A percentile compares a stretch with the other conserved stretches of the same genome.
phyloP scores from a whole-genome alignment of 345 rosid species.

The Acer negundo region DNA sequence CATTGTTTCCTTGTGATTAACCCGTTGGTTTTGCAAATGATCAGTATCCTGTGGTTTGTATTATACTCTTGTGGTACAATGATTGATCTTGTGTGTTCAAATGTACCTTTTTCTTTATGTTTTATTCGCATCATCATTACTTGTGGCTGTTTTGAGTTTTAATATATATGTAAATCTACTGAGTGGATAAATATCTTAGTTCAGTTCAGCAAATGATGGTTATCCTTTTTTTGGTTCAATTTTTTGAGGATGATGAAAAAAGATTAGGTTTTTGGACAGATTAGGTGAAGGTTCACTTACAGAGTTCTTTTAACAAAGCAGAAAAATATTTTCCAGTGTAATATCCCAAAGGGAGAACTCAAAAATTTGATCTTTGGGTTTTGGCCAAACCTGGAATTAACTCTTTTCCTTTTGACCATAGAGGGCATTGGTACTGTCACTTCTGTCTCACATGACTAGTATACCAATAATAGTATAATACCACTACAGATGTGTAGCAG shows the following conservation, averaged over 20 bases:
- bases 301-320: background rate
- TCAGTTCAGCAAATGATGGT: background rate
- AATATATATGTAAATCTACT: background rate
- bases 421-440: background rate
- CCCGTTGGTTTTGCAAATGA: constrained; percentile 1
- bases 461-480: background rate
- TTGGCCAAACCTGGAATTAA: background rate
- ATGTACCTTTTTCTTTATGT: background rate
- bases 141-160: background rate
- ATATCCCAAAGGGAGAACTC: background rate
- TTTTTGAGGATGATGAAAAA: background rate
- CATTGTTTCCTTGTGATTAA: constrained; percentile 2
- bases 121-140: background rate
- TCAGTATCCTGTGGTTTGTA: background rate
- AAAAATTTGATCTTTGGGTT: background rate
- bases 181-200: background rate
- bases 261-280: background rate
- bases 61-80: background rate
- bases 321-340: background rate
- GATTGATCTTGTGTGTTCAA: background rate
- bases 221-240: background rate
- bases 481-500: background rate
- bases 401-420: background rate
- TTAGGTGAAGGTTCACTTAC: no score
- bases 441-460: background rate